Conservation (phyloP, 2,329 filamentous ascomycete species). For the Zymoseptoria passerinii region DNA sequence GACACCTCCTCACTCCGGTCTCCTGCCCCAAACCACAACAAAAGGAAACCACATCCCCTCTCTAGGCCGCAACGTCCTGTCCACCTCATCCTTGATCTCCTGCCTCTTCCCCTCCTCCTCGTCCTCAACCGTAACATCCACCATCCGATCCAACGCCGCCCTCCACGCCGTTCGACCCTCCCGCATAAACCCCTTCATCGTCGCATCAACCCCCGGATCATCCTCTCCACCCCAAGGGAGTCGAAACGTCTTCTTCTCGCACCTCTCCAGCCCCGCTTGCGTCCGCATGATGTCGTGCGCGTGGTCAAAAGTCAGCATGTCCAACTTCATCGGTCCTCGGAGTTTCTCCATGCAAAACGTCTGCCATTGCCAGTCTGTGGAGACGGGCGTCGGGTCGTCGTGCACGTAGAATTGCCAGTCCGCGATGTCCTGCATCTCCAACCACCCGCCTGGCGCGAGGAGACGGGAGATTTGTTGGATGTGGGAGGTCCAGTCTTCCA, state of each 20-base stretch:
- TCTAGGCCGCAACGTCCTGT: not conserved
- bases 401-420: slow-evolving; percentile 4
- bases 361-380: slow-evolving; percentile 2
- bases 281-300: not conserved
- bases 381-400: not conserved
- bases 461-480: slow-evolving; percentile 3
- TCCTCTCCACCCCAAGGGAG: not conserved
- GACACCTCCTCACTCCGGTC: not conserved
- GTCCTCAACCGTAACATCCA: not conserved
- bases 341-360: not conserved
- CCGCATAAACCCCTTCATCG: not conserved
- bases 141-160: not conserved
- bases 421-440: slow-evolving; percentile 8
- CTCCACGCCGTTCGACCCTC: not conserved
- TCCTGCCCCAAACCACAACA: not conserved
- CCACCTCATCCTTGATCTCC: not conserved
- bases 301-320: not conserved
- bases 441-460: slow-evolving; percentile 2
- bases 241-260: not conserved
- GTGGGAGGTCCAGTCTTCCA: slow-evolving; percentile 6
- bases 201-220: not conserved
- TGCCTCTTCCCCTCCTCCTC: not conserved
- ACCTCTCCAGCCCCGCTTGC: not conserved
- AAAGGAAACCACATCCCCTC: not conserved
- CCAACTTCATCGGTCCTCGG: not conserved